Base-by-base conservation (phyloP, 805 yeast genomes). In the Citeromyces nyonsensis region DNA sequence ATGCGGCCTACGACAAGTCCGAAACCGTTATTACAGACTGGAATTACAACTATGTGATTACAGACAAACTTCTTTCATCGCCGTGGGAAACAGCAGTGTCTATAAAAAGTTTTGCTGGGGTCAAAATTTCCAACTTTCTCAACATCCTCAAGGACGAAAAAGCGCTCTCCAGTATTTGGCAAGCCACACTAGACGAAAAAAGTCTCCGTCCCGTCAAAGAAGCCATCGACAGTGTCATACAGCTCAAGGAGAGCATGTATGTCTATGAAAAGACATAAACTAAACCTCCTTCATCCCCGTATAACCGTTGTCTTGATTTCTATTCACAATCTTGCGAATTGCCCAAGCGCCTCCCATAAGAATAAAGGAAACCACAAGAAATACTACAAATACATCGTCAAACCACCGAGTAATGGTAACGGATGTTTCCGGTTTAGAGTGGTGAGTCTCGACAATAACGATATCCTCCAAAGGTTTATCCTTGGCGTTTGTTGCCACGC, bases 1-100 rank as follows among this genome's bases (percentile, higher is more conserved):
- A 39, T 10, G 47, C 66, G 28, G 39, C 36, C n/a, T 88, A 83
- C 46, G 95, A 88, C 51, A 84, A 78, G 46, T 69, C 91, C 1
- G 96, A 88, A 47, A 57, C 63, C 31, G 39, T 18, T 5, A 39
- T 3, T 44, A 40, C 0, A 49, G 40, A 3, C 48, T 80, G 29
- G 33, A 35, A 10, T 25, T 18, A 70, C 41, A 67, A 72, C 34
- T 73, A 59, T 40, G 51, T 73, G 24, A 63, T 75, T 28, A 57
- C 71, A 3, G 60, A 28, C 26, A 56, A 18, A 18, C 5, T 18
- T 7, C 22, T 18, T 18, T 18, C 22, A 7, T 18, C 22, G 22
- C 22, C 5, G 22, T 18, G 22, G 22, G 7, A 5, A 18, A 18
- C 5, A 18, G 22, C 7, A n/a, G 4, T 9, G 12, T 29, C 12